Base-by-base conservation (phyloP, 345 rosid genomes). In the Gynandropsis gynandra region DNA sequence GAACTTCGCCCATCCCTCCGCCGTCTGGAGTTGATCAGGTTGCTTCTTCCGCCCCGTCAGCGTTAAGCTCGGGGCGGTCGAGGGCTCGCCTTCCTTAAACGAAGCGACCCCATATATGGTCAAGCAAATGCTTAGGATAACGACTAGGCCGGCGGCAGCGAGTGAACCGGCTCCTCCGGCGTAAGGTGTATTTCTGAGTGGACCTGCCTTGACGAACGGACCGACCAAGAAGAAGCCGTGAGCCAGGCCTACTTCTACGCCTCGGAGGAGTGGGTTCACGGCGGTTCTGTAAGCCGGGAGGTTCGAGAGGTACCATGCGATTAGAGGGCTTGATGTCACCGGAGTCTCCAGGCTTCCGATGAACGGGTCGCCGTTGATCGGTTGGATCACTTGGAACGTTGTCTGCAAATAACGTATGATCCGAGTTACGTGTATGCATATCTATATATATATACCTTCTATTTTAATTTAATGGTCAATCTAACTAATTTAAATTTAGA, bases 301-400 rank as follows among this genome's bases (percentile, higher is more conserved):
- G 78, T 92, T 85, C 33, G 98, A 87, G 18, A 87, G 88, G 76
- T 85, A 92, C 95, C 95, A 92, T 0, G 96, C 98, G 11, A 92
- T 66, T 62, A 92, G 51, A 0, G 97, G 96, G 80, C 97, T 87
- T 21, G 97, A 87, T 36, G 98, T 92, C 3, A 85, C 70, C 4
- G 96, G 96, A 49, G 96, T 87, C 71, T 92, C 98, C 2, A 92
- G 83, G 68, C 94, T 92, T 59, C 96, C 98, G 16, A 87, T 87
- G 82, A 87, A 92, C 1, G 98, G 98, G 55, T 92, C 98, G 3
- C 95, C 96, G 33, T 92, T 87, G 73, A 92, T 85, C 46, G 98
- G 98, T 71, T 92, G 86, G 42, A 92, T 3, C 56, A 92, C 98
- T 75, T 92, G 95, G 71, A 68, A 92, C 10, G 85, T 92, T 68